Conservation (phyloP, 2,329 filamentous ascomycete species). For the Colletotrichum caudatum region DNA sequence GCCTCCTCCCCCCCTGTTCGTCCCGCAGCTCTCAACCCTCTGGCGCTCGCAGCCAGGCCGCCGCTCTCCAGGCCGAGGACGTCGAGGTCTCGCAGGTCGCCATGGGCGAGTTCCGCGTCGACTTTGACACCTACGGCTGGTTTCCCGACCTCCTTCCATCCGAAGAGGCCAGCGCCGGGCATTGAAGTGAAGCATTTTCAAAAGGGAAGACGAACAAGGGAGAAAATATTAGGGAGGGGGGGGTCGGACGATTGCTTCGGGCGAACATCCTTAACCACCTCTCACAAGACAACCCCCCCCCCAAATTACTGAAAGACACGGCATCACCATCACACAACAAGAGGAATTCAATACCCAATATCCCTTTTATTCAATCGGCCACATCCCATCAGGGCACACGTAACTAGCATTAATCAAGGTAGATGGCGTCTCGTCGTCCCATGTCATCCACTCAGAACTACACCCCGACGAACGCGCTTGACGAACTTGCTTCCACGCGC, state of each 20-base stretch:
- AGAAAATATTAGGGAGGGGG: too few species aligned
- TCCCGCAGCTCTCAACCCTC: slow-evolving; percentile 60
- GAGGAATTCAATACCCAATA: slow-evolving; percentile 2
- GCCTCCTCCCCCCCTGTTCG: background rate
- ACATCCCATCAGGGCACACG: slow-evolving; percentile 13
- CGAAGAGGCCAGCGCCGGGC: slow-evolving; percentile 47
- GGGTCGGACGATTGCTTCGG: background rate
- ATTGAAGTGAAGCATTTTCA: background rate
- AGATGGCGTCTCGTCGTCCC: slow-evolving; percentile 9
- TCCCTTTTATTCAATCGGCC: slow-evolving; percentile 32
- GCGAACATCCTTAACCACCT: background rate
- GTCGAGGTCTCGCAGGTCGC: slow-evolving; percentile 62
- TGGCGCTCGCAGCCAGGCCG: slow-evolving; percentile 63
- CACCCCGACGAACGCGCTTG: background rate
- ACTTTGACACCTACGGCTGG: slow-evolving; percentile 67
- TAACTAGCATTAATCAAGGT: slow-evolving; percentile 38
- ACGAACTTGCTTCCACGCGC: background rate
- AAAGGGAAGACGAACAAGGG: background rate
- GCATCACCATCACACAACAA: background rate
- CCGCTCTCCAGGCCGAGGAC: slow-evolving; percentile 63
- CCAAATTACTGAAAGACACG: background rate
- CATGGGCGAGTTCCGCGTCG: slow-evolving; percentile 64
- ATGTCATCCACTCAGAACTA: slow-evolving; percentile 1
- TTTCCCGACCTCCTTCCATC: slow-evolving; percentile 65
- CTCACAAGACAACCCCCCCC: background rate